These are phyloP conservation scores for Cystobasidium sp. DNA, from an alignment of 1,284 basidiomycete genomes.

Conservation along the genomic window DNA sequence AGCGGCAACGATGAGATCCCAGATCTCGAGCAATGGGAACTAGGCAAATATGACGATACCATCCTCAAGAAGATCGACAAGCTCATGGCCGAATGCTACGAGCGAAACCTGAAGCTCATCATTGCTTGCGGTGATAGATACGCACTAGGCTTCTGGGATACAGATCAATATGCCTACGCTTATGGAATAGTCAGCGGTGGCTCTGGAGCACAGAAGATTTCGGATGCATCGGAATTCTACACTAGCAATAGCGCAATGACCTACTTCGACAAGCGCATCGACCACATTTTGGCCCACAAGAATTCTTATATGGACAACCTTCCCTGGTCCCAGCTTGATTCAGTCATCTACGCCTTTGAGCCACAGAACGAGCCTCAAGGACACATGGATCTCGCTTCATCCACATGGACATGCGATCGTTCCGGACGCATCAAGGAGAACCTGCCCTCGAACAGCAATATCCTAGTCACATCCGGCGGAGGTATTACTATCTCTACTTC, in stretches of 20 bases:
- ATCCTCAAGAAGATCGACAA: constrained; percentile 59
- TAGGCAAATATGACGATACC: constrained; percentile 59
- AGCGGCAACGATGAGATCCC: constrained; percentile 47
- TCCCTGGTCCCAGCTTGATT: constrained; percentile 60
- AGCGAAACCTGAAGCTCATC: constrained; percentile 58
- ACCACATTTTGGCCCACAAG: constrained; percentile 57
- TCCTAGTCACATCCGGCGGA: constrained; percentile 59
- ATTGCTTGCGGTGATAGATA: constrained; percentile 57
- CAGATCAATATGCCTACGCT: constrained; percentile 50
- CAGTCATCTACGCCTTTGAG: constrained; percentile 61
- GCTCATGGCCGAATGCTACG: constrained; percentile 58
- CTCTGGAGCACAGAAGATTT: constrained; percentile 48
- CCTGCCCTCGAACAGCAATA: constrained; percentile 52
- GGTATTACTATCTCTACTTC: constrained; percentile 58
- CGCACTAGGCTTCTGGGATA: constrained; percentile 53
- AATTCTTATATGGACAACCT: constrained; percentile 58
- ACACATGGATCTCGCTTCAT: constrained; percentile 53
- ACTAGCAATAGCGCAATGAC: constrained; percentile 47
- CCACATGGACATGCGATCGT: constrained; percentile 59
- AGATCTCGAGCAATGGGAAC: constrained; percentile 56
- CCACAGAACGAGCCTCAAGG: constrained; percentile 61
- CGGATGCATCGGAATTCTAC: constrained; percentile 51
- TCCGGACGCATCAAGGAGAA: constrained; percentile 57
- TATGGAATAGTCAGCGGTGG: constrained; percentile 50
- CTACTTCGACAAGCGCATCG: constrained; percentile 54